Base-by-base conservation (phyloP, 2,329 filamentous ascomycete species). In the Trichoderma sp. region DNA sequence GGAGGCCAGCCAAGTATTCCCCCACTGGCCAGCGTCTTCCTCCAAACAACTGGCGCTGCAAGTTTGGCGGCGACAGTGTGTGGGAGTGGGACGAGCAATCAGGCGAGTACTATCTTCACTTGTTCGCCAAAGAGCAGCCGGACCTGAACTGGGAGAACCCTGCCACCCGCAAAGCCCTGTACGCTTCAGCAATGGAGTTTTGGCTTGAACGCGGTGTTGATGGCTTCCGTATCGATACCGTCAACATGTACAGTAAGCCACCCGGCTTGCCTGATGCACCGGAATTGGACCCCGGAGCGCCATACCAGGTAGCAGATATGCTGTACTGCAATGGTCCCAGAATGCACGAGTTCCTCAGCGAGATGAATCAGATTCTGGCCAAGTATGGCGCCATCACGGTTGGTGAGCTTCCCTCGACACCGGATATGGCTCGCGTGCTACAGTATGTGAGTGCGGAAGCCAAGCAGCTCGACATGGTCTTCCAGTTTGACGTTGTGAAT, bases 81-180 rank as follows among this genome's bases (percentile, higher is more conserved):
- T 93, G 91, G 92, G 84, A 90, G 72, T 95, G 89, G 83, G 92
- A 94, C 76, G 89, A 92, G 74, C 78, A 81, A n/a, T 93, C 92
- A 0, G 84, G 86, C 62, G 91, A 95, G 80, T 95, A 93, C 79
- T 95, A 93, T 76, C 87, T 95, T 0, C 90, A 92, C 73, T 85
- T 96, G 12, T 97, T 93, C 79, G 89, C 91, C 7, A 87, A 87
- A 6, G 89, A 93, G 74, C 93, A 95, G 79, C 93, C 93, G 0
- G 93, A 96, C 76, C 85, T 96, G n/a, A 96, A 96, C 81, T 96
- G 93, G 92, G 92, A 95, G 77, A 92, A 91, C 71, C 84, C 85
- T 0, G 88, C 87, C 11, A 88, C 92, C 0, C 87, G 92, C 18
- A 82, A 88, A 60, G 93, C 92, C 2, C 89, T 95, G 7, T 92